These are phyloP conservation scores for Ophiosphaerella herpotricha DNA, from an alignment of 2,329 filamentous ascomycete species.

Conservation along the genomic window DNA sequence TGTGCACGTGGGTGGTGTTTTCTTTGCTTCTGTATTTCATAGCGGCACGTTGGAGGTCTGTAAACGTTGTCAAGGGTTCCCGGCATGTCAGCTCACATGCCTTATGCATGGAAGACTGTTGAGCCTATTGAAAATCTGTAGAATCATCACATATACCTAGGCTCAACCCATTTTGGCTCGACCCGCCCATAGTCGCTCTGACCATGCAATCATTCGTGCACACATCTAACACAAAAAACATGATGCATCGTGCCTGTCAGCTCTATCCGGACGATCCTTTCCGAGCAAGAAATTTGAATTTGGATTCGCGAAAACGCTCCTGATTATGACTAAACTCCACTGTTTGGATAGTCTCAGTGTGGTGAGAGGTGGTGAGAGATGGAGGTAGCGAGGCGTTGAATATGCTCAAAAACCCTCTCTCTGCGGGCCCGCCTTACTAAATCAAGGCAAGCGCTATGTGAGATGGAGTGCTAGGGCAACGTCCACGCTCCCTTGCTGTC, in stretches of 20 bases:
- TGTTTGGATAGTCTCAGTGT: too few species aligned
- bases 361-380: slow-evolving; percentile 4
- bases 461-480: background rate
- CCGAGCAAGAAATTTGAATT: too few species aligned
- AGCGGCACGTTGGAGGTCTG: too few species aligned
- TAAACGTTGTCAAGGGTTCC: too few species aligned
- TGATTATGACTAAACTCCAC: too few species aligned
- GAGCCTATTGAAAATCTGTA: slow-evolving; percentile 4
- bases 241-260: slow-evolving; percentile 3
- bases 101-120: slow-evolving; percentile 2
- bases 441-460: slow-evolving; percentile 12
- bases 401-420: slow-evolving; percentile 27
- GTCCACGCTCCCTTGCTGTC: background rate
- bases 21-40: background rate
- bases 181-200: background rate
- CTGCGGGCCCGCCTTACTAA: slow-evolving; percentile 11
- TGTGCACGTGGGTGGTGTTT: background rate
- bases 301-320: too few species aligned
- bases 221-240: slow-evolving; percentile 5
- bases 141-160: background rate
- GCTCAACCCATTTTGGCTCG: background rate
- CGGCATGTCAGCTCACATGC: background rate
- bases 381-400: slow-evolving; percentile 13
- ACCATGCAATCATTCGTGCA: slow-evolving; percentile 2
- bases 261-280: background rate